These are phyloP conservation scores for Aspergillus cavernicola DNA, from an alignment of 495 filamentous ascomycete species.

Conservation along the genomic window DNA sequence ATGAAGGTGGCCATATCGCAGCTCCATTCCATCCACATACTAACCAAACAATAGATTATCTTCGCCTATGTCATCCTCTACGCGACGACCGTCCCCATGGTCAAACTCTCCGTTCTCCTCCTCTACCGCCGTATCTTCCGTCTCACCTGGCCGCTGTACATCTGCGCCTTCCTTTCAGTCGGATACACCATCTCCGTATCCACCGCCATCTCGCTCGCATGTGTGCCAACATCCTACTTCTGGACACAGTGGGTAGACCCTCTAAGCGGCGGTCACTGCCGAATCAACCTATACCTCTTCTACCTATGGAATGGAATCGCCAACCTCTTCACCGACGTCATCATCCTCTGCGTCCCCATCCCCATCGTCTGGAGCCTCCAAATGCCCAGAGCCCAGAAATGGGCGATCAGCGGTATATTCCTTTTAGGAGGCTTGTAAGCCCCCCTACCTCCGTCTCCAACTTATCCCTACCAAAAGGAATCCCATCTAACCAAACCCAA, in stretches of 20 bases:
- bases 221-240: constrained; percentile 13
- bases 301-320: constrained; percentile 18
- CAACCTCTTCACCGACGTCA: constrained; percentile 31
- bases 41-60: background rate
- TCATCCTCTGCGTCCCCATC: constrained; percentile 33
- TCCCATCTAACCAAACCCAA: background rate
- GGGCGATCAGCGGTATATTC: constrained; percentile 29
- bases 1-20: constrained; percentile 11
- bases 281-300: constrained; percentile 12
- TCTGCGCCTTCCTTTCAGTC: constrained; percentile 15
- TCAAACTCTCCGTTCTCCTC: constrained; percentile 21
- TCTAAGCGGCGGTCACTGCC: constrained; percentile 10
- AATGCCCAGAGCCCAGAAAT: constrained; percentile 27
- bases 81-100: constrained; percentile 11
- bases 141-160: constrained; percentile 10
- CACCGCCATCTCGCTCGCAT: constrained; percentile 10
- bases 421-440: constrained; percentile 34
- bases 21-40: no score
- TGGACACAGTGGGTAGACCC: constrained; percentile 16
- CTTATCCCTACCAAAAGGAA: background rate
- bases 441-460: background rate
- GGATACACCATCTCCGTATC: constrained; percentile 13
- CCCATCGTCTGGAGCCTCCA: constrained; percentile 32
- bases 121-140: constrained; percentile 21
- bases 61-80: constrained; percentile 14